Percentiles rank a stretch among this genome's conserved stretches.
These are phyloP conservation scores for Suillus ampliporus DNA, from an alignment of 768 basidiomycete genomes.

Conservation along the genomic window DNA sequence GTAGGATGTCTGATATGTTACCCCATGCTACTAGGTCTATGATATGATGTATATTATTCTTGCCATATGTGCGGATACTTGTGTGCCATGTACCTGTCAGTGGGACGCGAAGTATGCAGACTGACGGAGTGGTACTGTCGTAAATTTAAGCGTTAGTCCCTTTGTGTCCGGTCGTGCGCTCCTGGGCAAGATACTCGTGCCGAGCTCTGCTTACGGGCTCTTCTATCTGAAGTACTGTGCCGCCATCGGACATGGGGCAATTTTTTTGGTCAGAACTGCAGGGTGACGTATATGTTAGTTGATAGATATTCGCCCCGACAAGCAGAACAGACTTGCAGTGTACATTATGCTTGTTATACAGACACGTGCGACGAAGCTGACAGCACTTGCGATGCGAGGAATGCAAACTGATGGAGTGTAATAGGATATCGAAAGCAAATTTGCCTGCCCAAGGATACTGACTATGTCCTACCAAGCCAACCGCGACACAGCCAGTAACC, in stretches of 20 bases:
- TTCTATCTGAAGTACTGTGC: too few species aligned
- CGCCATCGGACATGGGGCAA: too few species aligned
- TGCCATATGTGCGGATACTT: not conserved
- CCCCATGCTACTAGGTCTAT: conserved; percentile 1
- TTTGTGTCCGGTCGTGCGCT: too few species aligned
- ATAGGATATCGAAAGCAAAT: not conserved
- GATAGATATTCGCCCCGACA: not conserved
- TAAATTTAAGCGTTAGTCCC: too few species aligned
- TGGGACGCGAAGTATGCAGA: not conserved
- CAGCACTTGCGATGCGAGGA: not conserved
- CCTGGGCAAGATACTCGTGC: too few species aligned
- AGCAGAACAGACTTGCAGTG: not conserved
- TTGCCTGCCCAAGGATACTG: not conserved
- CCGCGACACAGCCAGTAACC: conserved; percentile 88
- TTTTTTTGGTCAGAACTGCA: not conserved
- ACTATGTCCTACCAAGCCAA: conserved; percentile 44
- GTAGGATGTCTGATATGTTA: conserved; percentile 3
- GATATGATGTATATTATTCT: conserved; percentile 8
- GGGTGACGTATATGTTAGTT: not conserved
- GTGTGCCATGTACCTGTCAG: conserved; percentile 1
- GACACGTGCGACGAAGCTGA: not conserved
- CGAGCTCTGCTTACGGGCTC: too few species aligned
- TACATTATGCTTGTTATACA: not conserved
- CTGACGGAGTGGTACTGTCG: not conserved
- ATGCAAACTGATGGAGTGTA: not conserved